Percentiles rank a stretch among this genome's conserved stretches.
Evolutionary conservation across 176 grass and related monocot species (phyloP).

Genomic region (Oryza longistaminata): DNA sequence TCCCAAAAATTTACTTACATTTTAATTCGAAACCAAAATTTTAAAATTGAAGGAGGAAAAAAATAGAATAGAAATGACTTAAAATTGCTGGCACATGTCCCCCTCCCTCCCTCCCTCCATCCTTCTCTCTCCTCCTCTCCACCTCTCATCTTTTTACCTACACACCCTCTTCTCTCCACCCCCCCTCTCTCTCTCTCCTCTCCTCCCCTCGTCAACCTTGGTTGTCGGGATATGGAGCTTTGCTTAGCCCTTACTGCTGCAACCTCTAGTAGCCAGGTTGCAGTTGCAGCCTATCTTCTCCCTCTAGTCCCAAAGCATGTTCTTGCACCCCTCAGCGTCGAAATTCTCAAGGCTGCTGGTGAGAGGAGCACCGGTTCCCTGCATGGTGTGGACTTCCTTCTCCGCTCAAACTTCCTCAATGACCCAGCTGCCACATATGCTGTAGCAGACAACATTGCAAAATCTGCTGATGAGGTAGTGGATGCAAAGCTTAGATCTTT

Average conservation of each 20-base stretch:
- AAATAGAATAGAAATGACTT: background rate
- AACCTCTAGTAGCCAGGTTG: conserved; percentile 71
- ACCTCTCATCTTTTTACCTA: background rate
- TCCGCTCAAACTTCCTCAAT: conserved; percentile 70
- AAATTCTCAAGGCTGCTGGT: conserved; percentile 94
- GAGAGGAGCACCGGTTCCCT: conserved; percentile 81
- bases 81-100: background rate
- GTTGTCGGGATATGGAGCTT: conserved; percentile 94
- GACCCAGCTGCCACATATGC: conserved; percentile 77
- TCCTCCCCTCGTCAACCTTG: conserved; percentile 43
- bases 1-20: too few relatives aligned
- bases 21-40: background rate
- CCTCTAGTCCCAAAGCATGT: conserved; percentile 79
- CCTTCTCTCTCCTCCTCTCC: background rate
- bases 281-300: conserved; percentile 69
- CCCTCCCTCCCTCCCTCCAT: background rate
- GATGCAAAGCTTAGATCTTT: conserved; percentile 68
- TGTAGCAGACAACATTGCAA: conserved; percentile 80
- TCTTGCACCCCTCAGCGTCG: conserved; percentile 75
- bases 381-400: conserved; percentile 84
- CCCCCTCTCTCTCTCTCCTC: background rate
- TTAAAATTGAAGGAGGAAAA: background rate
- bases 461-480: conserved; percentile 59
- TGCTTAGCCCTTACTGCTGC: conserved; percentile 88
- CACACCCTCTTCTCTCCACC: too few relatives aligned